These are phyloP conservation scores for Xylaria sp. DNA, from an alignment of 2,329 filamentous ascomycete genomes.

Conservation along the genomic window DNA sequence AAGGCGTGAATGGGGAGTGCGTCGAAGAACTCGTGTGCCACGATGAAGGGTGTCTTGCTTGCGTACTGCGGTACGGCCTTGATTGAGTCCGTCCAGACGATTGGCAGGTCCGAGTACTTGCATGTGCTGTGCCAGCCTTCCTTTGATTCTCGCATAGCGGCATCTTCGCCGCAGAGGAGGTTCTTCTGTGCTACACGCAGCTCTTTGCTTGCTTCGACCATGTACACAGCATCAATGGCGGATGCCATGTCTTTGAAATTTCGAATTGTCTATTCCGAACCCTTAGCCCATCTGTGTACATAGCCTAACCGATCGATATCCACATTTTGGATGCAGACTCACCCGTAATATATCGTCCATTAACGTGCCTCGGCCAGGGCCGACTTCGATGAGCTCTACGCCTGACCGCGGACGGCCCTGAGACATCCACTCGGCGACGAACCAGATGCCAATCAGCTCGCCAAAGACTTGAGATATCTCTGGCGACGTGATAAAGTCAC, in stretches of 20 bases:
- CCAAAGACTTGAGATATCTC: conserved; percentile 98
- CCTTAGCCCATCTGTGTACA: conserved; percentile 15
- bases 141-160: conserved; percentile 74
- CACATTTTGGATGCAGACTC: conserved; percentile 50
- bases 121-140: conserved; percentile 78
- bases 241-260: conserved; percentile 82
- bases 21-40: conserved; percentile 99
- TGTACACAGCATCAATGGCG: conserved; percentile 86
- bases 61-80: conserved; percentile 78
- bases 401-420: conserved; percentile 79
- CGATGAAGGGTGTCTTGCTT: conserved; percentile 85
- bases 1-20: conserved; percentile 96
- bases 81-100: conserved; percentile 91
- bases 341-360: conserved; percentile 97
- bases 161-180: conserved; percentile 79
- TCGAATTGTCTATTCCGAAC: conserved; percentile 72
- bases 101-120: conserved; percentile 78
- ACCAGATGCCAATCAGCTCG: conserved; percentile 93
- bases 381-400: conserved; percentile 91
- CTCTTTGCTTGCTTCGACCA: conserved; percentile 91
- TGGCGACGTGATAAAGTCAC: conserved; percentile 96
- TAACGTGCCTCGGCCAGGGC: conserved; percentile 90
- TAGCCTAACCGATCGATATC: conserved; percentile 7
- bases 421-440: conserved; percentile 95
- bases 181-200: conserved; percentile 81